phyloP scores from a whole-genome alignment of 441 rosid species.

The Populus trichocarpa region DNA sequence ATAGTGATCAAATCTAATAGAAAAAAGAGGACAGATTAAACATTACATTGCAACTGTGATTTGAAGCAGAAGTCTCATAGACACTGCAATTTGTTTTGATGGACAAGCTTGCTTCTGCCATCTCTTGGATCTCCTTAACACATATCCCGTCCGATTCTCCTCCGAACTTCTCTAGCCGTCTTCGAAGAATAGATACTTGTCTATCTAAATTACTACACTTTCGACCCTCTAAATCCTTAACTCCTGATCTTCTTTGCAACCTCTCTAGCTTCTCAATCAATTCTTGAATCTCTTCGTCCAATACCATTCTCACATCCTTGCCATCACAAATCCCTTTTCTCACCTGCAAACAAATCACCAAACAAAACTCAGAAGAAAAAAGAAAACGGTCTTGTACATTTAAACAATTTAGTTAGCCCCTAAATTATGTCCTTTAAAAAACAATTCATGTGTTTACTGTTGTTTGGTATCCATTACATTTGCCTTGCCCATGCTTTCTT shows the following conservation, averaged over 20 bases:
- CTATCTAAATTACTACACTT: constrained; percentile 55
- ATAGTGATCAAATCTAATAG: not conserved
- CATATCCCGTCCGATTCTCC: constrained; percentile 40
- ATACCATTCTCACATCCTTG: constrained; percentile 29
- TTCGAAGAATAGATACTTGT: constrained; percentile 49
- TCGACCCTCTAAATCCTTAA: constrained; percentile 32
- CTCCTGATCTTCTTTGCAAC: constrained; percentile 52
- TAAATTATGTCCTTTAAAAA: no score
- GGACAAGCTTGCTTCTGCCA: constrained; percentile 74
- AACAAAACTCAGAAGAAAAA: not conserved
- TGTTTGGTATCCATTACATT: no score
- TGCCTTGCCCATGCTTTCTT: no score
- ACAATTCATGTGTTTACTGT: no score
- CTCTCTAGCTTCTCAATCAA: constrained; percentile 57
- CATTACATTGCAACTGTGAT: constrained; percentile 43
- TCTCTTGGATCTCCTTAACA: constrained; percentile 56
- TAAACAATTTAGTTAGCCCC: no score
- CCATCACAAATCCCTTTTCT: constrained; percentile 57
- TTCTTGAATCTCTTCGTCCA: constrained; percentile 32
- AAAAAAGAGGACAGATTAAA: not conserved
- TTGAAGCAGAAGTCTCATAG: constrained; percentile 28
- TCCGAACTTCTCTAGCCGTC: constrained; percentile 46
- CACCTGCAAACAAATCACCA: constrained; percentile 42
- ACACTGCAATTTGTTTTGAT: constrained; percentile 23
- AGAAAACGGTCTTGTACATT: no score